These are phyloP conservation scores for Neckera pumila DNA, from an alignment of 225 moss, liverwort and hornwort genomes.

Conservation along the genomic window DNA sequence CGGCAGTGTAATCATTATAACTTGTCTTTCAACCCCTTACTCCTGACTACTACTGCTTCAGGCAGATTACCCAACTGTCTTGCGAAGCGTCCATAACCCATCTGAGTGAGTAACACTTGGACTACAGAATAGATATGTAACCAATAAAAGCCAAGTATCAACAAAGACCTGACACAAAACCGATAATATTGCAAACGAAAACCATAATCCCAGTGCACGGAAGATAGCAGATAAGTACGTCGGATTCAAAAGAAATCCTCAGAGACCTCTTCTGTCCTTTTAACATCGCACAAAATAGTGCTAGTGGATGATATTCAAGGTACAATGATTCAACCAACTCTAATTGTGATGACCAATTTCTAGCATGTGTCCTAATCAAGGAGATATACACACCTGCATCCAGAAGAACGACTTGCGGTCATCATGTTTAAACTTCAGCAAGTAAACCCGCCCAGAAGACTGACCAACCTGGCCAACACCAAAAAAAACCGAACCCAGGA, in stretches of 20 bases:
- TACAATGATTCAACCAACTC: not conserved
- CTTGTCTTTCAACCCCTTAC: not conserved
- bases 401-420: slow-evolving; percentile 81
- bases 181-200: not conserved
- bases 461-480: slow-evolving; percentile 57
- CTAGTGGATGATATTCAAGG: not conserved
- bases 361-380: not conserved
- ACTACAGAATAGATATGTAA: not conserved
- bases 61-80: not conserved
- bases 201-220: not conserved
- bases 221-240: not conserved
- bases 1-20: not conserved
- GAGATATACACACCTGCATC: slow-evolving; percentile 67
- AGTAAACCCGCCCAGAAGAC: slow-evolving; percentile 80
- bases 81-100: not conserved
- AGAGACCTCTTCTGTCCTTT: not conserved
- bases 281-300: not conserved
- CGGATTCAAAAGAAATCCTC: not conserved
- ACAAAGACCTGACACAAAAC: not conserved
- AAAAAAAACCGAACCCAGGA: slow-evolving; percentile 3
- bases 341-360: not conserved
- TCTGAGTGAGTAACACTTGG: not conserved
- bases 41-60: not conserved
- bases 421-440: slow-evolving; percentile 80
- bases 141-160: not conserved